Conservation (phyloP, 2,329 filamentous ascomycete genomes). For the Capronia coronata region DNA sequence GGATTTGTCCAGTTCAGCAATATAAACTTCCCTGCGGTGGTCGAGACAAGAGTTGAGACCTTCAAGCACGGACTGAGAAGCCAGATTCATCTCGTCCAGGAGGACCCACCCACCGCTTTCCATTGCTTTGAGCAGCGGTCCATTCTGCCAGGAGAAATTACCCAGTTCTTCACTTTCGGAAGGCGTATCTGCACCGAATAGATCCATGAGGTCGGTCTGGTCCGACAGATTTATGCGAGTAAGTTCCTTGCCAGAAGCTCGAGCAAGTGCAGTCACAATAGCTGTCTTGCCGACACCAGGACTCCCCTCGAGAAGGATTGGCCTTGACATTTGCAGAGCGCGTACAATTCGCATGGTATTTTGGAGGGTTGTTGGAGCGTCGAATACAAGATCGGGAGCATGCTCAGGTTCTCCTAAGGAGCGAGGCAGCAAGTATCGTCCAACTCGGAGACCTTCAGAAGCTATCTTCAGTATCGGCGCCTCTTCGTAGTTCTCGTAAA, state of each 20-base stretch:
- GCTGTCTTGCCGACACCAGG: constrained; percentile 99
- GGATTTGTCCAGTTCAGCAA: constrained; percentile 89
- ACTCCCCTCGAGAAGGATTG: constrained; percentile 89
- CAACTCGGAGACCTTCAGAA: constrained; percentile 54
- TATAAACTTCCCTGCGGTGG: constrained; percentile 90
- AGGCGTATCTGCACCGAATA: constrained; percentile 94
- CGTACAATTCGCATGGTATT: constrained; percentile 89
- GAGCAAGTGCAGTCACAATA: constrained; percentile 75
- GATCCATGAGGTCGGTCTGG: constrained; percentile 93
- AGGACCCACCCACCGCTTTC: constrained; percentile 94
- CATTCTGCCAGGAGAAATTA: constrained; percentile 90
- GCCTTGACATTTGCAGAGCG: constrained; percentile 80
- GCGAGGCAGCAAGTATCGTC: constrained; percentile 61
- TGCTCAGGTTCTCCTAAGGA: constrained; percentile 37
- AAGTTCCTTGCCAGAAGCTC: constrained; percentile 70
- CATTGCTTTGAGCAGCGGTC: constrained; percentile 93
- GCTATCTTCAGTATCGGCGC: constrained; percentile 54
- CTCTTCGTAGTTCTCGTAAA: constrained; percentile 58
- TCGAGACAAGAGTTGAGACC: constrained; percentile 94
- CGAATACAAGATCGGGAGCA: constrained; percentile 65
- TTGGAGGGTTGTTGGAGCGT: constrained; percentile 78
- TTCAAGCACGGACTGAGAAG: constrained; percentile 92
- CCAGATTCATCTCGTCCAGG: constrained; percentile 96
- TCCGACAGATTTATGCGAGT: constrained; percentile 96
- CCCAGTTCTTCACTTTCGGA: constrained; percentile 87